Evolutionary conservation across 1,139 yeast genomes (phyloP).

Genomic region (Nakaseomyces kungkrabaensis): DNA sequence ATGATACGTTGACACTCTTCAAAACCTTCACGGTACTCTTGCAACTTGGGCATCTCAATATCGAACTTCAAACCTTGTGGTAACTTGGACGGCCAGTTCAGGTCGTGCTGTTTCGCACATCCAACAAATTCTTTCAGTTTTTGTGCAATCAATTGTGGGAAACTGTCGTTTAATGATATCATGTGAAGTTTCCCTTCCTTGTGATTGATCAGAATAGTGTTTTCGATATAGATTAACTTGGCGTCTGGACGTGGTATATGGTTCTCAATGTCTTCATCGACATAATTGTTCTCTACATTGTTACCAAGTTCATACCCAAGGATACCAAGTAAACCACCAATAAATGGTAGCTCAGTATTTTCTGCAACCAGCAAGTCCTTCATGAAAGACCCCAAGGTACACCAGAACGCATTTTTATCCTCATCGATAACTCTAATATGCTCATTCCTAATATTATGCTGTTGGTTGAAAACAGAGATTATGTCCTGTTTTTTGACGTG

Average conservation of each 20-base stretch:
- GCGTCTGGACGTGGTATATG: constrained; percentile 48
- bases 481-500: constrained; percentile 5
- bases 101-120: constrained; percentile 3
- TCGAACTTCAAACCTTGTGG: constrained; percentile 18
- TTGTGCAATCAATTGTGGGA: constrained; percentile 14
- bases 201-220: constrained; percentile 51
- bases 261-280: background rate
- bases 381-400: constrained; percentile 43
- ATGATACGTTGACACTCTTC: constrained; percentile 57
- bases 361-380: constrained; percentile 18
- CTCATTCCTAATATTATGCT: constrained; percentile 1
- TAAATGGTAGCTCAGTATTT: constrained; percentile 48
- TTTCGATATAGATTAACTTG: constrained; percentile 60
- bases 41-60: constrained; percentile 43
- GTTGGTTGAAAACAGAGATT: constrained; percentile 4
- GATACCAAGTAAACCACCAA: constrained; percentile 83
- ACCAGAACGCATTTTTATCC: constrained; percentile 24
- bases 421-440: constrained; percentile 12
- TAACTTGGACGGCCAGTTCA: constrained; percentile 14
- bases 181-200: constrained; percentile 41
- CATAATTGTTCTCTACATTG: constrained; percentile 16
- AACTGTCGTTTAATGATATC: constrained; percentile 37
- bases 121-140: constrained; percentile 3
- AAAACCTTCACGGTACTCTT: constrained; percentile 48
- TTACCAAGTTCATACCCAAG: constrained; percentile 81